Conservation (phyloP, 441 rosid genomes). For the Sinapis alba region DNA sequence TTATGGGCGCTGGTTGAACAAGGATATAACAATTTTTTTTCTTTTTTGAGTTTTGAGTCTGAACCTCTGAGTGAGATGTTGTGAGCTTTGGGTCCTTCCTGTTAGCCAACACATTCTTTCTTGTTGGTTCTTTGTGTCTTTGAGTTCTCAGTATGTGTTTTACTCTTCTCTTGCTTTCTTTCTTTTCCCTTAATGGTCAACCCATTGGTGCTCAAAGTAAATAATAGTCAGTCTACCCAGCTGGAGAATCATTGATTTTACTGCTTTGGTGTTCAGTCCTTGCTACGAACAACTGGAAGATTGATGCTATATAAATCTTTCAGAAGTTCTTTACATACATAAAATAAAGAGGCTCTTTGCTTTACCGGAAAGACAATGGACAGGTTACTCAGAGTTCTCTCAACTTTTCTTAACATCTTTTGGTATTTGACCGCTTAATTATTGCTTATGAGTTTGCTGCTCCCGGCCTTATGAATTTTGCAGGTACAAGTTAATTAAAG, state of each 20-base stretch:
- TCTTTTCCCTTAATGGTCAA: constrained; percentile 37
- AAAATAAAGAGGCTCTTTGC: constrained; percentile 59
- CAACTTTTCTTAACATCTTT: not conserved
- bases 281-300: constrained; percentile 42
- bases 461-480: not conserved
- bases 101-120: constrained; percentile 26
- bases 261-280: constrained; percentile 40
- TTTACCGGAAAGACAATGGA: constrained; percentile 29
- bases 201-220: constrained; percentile 46
- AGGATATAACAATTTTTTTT: constrained; percentile 31
- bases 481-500: constrained; percentile 90
- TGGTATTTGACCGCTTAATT: not conserved
- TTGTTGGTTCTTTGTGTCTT: constrained; percentile 32
- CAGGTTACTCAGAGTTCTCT: constrained; percentile 1
- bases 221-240: constrained; percentile 57
- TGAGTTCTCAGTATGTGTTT: constrained; percentile 34
- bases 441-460: constrained; percentile 13
- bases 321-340: constrained; percentile 39
- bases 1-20: constrained; percentile 48
- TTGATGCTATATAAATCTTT: constrained; percentile 48
- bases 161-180: constrained; percentile 22
- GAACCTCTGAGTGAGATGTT: constrained; percentile 46
- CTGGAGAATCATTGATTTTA: constrained; percentile 43
- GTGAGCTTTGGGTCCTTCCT: constrained; percentile 44
- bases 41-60: constrained; percentile 29